Conservation (phyloP, 495 filamentous ascomycete genomes). For the Chlorociboria aeruginascens region DNA sequence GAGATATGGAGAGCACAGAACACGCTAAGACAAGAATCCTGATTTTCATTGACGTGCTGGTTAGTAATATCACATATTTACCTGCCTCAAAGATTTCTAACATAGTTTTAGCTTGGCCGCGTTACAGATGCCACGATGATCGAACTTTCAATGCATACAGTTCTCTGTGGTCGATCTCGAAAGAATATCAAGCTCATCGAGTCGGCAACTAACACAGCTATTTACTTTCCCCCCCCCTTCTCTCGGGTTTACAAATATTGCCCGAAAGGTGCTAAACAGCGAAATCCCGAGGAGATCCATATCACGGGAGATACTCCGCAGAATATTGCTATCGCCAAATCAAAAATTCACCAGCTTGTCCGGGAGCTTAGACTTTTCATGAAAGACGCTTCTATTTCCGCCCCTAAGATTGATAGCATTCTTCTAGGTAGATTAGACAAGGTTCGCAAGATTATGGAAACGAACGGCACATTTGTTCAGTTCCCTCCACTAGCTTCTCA, state of each 20-base stretch:
- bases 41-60: constrained; percentile 95
- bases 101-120: constrained; percentile 57
- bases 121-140: constrained; percentile 71
- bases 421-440: constrained; percentile 86
- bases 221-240: constrained; percentile 94
- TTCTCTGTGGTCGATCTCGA: constrained; percentile 80
- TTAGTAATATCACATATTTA: constrained; percentile 33
- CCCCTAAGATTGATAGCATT: constrained; percentile 88
- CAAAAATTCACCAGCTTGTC: constrained; percentile 74
- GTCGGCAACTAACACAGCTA: constrained; percentile 83
- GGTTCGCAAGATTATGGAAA: constrained; percentile 93
- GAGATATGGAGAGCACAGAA: constrained; percentile 88
- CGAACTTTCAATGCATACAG: constrained; percentile 76
- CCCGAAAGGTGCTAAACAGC: constrained; percentile 61
- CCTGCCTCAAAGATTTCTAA: constrained; percentile 5
- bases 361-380: constrained; percentile 67
- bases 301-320: constrained; percentile 80
- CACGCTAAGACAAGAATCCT: constrained; percentile 93
- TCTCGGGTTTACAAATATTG: constrained; percentile 80
- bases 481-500: constrained; percentile 77
- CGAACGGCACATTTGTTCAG: constrained; percentile 86
- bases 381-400: constrained; percentile 77
- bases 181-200: constrained; percentile 98
- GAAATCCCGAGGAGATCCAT: constrained; percentile 80
- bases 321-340: constrained; percentile 75